Base-by-base conservation (phyloP, 2,329 filamentous ascomycete species). In the Aspergillus sp. region DNA sequence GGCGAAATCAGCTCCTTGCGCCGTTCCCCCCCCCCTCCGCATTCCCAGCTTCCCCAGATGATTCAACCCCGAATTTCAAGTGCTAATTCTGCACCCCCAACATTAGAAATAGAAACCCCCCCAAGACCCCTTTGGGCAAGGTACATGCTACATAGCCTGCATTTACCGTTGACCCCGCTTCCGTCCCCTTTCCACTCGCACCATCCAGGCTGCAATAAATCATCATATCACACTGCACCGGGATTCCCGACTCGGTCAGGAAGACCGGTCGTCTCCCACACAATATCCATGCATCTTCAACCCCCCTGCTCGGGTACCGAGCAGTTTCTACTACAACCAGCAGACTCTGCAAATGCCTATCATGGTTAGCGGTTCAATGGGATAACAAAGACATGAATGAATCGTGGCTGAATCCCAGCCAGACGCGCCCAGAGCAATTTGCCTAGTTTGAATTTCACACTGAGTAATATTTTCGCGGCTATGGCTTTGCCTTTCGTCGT, bases 241-340 rank as follows among this genome's bases (percentile, higher is more conserved):
- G 15, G 35, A 37, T 15, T n/a, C 33, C 25, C 9, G 25, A 27
- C 25, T 31, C 8, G 9, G 27, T 31, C 27, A 9, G 27, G 3
- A 31, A 31, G 27, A 31, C 15, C 43, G 19, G 12, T 46, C 23
- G 15, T 50, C 31, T 50, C 15, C 31, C n/a, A 15, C 52, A 39
- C 35, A 40, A 27, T 2, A 9, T 9, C 33, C 33, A 37, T 39
- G 19, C 35, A 47, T 31, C 27, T 45, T 27, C 17, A 25, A 15
- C 52, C 52, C 52, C 52, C 31, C 52, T 47, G 27, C 31, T 47
- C 52, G 31, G 52, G 25, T 54, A 11, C 43, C 52, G 19, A 44
- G 31, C 41, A n/a, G 19, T 27, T 17, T 25, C 9, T 23, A 33
- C 31, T 12, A 7, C 5, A 37, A 15, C 35, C 15, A 37, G 27